Evolutionary conservation across 2,329 filamentous ascomycete species (phyloP).

Genomic region (Apiospora aurea): DNA sequence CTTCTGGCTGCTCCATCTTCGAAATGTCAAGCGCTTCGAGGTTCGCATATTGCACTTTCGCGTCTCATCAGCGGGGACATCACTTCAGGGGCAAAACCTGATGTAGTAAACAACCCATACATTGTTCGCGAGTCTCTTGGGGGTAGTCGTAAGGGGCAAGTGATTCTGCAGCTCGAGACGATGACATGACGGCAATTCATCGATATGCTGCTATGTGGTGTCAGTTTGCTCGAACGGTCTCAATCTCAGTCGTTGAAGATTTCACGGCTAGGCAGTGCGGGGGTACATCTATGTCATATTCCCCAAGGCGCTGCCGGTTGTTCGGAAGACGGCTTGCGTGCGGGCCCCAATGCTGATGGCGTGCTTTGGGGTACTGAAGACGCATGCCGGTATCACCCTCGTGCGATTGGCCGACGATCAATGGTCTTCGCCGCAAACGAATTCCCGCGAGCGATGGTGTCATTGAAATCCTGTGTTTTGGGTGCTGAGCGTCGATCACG

Average conservation of each 20-base stretch:
- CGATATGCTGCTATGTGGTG: no score
- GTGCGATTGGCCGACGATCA: background rate
- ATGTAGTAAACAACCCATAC: background rate
- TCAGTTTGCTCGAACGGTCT: background rate
- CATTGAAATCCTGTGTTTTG: background rate
- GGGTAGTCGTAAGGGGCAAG: background rate
- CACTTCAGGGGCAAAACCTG: background rate
- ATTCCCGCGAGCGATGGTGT: background rate
- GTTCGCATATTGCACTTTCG: slow-evolving; percentile 34
- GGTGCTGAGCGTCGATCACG: background rate
- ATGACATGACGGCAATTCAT: background rate
- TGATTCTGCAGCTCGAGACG: background rate
- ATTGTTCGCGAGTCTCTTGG: background rate
- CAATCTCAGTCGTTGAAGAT: no score
- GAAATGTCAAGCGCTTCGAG: slow-evolving; percentile 37
- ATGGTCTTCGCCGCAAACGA: background rate
- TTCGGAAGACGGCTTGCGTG: background rate
- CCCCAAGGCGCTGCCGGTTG: background rate
- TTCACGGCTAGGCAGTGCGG: background rate
- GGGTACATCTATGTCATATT: background rate
- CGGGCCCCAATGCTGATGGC: background rate
- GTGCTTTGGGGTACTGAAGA: background rate
- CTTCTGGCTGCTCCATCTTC: slow-evolving; percentile 32
- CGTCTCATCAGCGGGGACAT: background rate
- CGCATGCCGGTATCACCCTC: background rate